Base-by-base conservation (phyloP, 1,139 yeast genomes). In the Suhomyces terraborum region DNA sequence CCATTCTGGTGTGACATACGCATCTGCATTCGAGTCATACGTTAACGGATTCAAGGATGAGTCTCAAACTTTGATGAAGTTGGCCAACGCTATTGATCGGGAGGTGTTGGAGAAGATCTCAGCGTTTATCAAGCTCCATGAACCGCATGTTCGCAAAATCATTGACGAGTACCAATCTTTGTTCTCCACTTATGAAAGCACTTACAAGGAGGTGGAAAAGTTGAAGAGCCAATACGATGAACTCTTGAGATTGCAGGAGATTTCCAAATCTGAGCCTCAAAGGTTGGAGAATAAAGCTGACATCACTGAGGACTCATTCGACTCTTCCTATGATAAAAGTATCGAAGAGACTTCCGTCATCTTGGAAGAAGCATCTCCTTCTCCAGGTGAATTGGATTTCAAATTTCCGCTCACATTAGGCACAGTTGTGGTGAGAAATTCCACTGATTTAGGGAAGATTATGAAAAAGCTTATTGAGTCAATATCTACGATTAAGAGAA, bases 41-140 rank as follows among this genome's bases (percentile, higher is more conserved):
- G 40, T 54, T 18, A 31, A 42, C 7, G 49, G 47, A 16, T 44
- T 56, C 23, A 32, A 52, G 23, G 44, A 47, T 4, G 73, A 69
- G 41, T 56, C 73, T 2, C 53, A 52, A 26, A 47, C 51, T 1
- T 47, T 62, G 37, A 43, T 58, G 36, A 53, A 52, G 6, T 53
- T 69, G 36, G 73, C 76, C 1, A 53, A 69, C 1, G 54, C 58
- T 5, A 64, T 73, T 16, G 77, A 73, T 42, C 53, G 60, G 18
- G 62, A 62, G 29, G 67, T 72, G 1, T 54, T 72, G 44, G 69
- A 65, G 26, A 55, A 53, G n/a, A 52, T 73, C 13, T 67, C 73
- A 8, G 52, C 50, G 7, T 71, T 69, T 45, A 56, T 73, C 20
- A 71, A 69, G 42, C 42, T 48, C 6, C 58, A 70, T 41, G 77